Evolutionary conservation across 768 basidiomycete genomes (phyloP).

Genomic region (Leucocoprinus leucothites): DNA sequence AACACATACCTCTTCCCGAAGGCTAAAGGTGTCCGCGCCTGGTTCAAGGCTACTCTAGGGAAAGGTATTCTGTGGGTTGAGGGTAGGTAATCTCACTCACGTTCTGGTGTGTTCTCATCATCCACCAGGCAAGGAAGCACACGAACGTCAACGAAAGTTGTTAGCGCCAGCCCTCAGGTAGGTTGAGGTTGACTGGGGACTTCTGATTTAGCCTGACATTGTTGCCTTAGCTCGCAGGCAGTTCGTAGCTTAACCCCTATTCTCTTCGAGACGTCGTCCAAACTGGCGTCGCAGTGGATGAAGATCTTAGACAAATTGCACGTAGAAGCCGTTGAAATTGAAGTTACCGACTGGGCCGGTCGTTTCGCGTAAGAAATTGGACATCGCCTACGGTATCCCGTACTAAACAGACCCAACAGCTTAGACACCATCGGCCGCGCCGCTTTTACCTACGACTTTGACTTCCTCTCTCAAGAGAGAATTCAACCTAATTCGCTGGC

Average conservation of each 20-base stretch:
- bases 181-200: not conserved
- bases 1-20: slow-evolving; percentile 59
- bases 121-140: slow-evolving; percentile 46
- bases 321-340: slow-evolving; percentile 41
- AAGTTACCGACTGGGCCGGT: slow-evolving; percentile 56
- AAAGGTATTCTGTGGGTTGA: slow-evolving; percentile 67
- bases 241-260: slow-evolving; percentile 48
- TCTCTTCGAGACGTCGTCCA: slow-evolving; percentile 55
- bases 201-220: not conserved
- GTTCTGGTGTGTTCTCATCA: not conserved
- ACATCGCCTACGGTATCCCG: not conserved
- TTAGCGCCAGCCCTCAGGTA: slow-evolving; percentile 61
- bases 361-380: slow-evolving; percentile 50
- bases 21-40: slow-evolving; percentile 57
- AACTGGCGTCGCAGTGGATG: slow-evolving; percentile 49
- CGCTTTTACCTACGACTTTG: slow-evolving; percentile 63
- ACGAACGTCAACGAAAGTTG: slow-evolving; percentile 50
- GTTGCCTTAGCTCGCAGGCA: slow-evolving; percentile 40
- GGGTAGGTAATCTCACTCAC: slow-evolving; percentile 31
- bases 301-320: slow-evolving; percentile 39
- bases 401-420: slow-evolving; percentile 25
- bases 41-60: slow-evolving; percentile 60
- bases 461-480: slow-evolving; percentile 44
- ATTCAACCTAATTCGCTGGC: slow-evolving; percentile 38
- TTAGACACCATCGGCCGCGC: slow-evolving; percentile 59